A percentile compares a stretch with the other conserved stretches of the same genome.
Conservation (phyloP, 306 rosid genomes). For the Castanea mollissima region DNA sequence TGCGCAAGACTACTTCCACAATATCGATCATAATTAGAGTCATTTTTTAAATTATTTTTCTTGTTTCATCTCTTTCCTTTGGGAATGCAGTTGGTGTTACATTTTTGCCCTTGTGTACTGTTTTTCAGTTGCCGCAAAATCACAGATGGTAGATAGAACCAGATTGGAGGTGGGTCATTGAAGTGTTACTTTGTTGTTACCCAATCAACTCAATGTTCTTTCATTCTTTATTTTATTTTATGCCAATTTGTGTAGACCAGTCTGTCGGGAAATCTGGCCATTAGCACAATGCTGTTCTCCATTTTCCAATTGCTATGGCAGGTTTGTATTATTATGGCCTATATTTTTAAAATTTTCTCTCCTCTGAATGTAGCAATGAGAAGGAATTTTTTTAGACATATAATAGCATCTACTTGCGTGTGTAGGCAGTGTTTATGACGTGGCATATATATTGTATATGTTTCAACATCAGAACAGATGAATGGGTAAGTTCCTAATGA, state of each 20-base stretch:
- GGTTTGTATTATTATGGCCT: constrained; percentile 21
- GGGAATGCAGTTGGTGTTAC: not conserved
- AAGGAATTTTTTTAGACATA: not conserved
- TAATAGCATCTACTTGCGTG: not conserved
- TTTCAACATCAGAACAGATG: constrained; percentile 49
- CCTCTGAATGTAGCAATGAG: not conserved
- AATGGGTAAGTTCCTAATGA: constrained; percentile 45
- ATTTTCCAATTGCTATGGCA: constrained; percentile 47
- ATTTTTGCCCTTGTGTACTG: not conserved
- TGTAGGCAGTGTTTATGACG: constrained; percentile 31
- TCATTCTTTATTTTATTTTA: not conserved
- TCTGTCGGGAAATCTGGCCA: constrained; percentile 33
- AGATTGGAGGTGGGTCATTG: constrained; percentile 26
- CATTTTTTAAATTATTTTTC: not conserved
- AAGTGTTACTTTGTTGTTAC: not conserved
- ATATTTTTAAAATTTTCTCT: not conserved
- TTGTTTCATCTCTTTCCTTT: not conserved
- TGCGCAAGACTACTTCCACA: not conserved
- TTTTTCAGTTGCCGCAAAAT: constrained; percentile 25
- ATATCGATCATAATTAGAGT: not conserved
- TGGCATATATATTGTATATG: constrained; percentile 51
- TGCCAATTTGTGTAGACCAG: constrained; percentile 22
- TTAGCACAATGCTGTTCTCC: constrained; percentile 37
- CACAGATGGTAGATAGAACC: constrained; percentile 14
- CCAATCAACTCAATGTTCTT: not conserved